Evolutionary conservation across 129 eudicot genomes (phyloP).

Genomic region (Chrysanthemum seticuspe): DNA sequence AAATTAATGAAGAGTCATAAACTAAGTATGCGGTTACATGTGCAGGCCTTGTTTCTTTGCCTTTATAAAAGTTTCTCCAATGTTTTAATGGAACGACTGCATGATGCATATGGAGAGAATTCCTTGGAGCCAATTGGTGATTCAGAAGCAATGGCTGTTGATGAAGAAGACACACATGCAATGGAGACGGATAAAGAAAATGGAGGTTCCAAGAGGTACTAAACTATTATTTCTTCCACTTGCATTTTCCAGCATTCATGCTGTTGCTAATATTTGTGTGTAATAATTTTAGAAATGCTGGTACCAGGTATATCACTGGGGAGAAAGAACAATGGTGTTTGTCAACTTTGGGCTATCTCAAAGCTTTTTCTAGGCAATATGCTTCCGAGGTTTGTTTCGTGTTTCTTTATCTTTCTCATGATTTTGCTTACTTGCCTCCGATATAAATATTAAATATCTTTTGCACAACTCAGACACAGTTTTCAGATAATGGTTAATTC

Average conservation of each 20-base stretch:
- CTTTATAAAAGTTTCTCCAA: conserved; percentile 65
- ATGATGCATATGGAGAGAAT: conserved; percentile 55
- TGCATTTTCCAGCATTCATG: not conserved
- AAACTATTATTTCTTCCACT: not conserved
- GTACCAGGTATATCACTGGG: conserved; percentile 43
- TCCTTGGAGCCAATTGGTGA: conserved; percentile 35
- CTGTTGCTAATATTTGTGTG: not conserved
- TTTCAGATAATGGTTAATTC: no score
- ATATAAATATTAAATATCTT: not conserved
- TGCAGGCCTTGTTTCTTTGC: conserved; percentile 70
- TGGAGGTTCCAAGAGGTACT: conserved; percentile 56
- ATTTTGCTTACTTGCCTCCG: not conserved
- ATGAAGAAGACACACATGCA: conserved; percentile 62
- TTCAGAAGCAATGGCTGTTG: conserved; percentile 79
- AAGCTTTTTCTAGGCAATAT: conserved; percentile 90
- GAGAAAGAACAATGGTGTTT: conserved; percentile 95
- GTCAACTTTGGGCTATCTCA: conserved; percentile 82
- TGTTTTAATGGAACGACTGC: conserved; percentile 63
- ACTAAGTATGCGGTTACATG: conserved; percentile 7
- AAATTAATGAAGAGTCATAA: not conserved
- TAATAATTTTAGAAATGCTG: conserved; percentile 11
- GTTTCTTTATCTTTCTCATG: not conserved
- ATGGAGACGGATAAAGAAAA: conserved; percentile 85
- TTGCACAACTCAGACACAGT: no score
- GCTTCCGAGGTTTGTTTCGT: conserved; percentile 78